Evolutionary conservation across 1,284 basidiomycete genomes (phyloP), one percentile per base, ranked within the genome.

Genomic region (Omphalotus olearius): DNA sequence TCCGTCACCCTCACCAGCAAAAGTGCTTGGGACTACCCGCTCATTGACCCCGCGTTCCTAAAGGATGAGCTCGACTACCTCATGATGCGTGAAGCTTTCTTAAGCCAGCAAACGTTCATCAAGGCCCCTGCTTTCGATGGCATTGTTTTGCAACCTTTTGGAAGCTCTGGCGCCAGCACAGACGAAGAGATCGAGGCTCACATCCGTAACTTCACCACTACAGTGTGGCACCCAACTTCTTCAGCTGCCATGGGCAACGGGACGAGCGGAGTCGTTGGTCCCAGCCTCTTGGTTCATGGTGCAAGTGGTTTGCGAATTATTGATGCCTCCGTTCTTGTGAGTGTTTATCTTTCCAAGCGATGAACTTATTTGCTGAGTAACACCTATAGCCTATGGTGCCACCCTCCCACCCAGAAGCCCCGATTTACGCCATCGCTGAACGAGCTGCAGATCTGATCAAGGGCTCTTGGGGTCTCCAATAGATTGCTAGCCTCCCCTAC

Each of bases 11-110:
- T 49, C 10, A 46, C 39, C 16, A 39, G 33, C 13, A 60, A 58
- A 2, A 58, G 70, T 53, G 69, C 71, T 0, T 72, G 74, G 52
- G 65, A 58, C 16, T 20, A 58, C 5, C 76, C 75, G 0, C 25
- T 66, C 23, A 73, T 77, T 47, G 63, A 76, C 55, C 67, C 69
- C 0, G 63, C 53, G 13, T 62, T 71, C 40, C 57, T 76, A 18
- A 58, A 53, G 3, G 61, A 66, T 18, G 58, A 63, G 3, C 69
- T 72, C 47, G 74, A 76, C 55, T 53, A 70, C 4, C 59, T 64
- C 41, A 60, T 61, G 1, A 57, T 71, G 56, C 59, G 62, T 1
- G 59, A 68, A 41, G 68, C 64, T 4, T 55, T 72, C 44, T 65
- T 67, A 40, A 59, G 59, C 9, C 61, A 60, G 1, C 58, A 57